Evolutionary conservation across 2,329 filamentous ascomycete genomes (phyloP).

Genomic region (Setomelanomma holmii): DNA sequence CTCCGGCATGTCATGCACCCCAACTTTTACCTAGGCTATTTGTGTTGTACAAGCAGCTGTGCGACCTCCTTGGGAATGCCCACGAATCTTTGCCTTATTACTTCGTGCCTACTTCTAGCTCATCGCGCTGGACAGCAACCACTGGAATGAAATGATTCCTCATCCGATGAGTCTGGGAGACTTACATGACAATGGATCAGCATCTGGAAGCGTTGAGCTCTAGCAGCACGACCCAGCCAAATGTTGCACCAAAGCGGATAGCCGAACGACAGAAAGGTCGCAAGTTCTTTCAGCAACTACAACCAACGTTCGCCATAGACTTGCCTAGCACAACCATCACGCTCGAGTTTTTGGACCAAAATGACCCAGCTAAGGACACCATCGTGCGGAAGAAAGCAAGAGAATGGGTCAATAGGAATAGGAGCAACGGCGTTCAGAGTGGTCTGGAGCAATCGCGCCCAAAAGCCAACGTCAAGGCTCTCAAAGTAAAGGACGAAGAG

Average conservation of each 20-base stretch:
- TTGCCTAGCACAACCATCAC: conserved; percentile 15
- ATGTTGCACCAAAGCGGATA: not conserved
- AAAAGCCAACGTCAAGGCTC: conserved; percentile 1
- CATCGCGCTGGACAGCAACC: not conserved
- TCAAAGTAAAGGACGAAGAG: conserved; percentile 4
- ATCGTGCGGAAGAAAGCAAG: conserved; percentile 35
- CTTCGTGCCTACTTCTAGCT: not conserved
- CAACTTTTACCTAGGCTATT: not conserved
- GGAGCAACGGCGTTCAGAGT: conserved; percentile 11
- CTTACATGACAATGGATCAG: not conserved
- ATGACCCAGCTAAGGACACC: conserved; percentile 26
- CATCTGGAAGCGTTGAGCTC: not conserved
- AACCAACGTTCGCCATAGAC: conserved; percentile 29
- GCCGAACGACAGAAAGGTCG: conserved; percentile 17
- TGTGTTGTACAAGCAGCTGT: not conserved
- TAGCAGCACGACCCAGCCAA: not conserved
- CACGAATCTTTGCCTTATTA: not conserved
- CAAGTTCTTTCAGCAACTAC: conserved; percentile 29
- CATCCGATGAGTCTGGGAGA: no score
- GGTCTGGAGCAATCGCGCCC: conserved; percentile 1
- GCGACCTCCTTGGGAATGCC: not conserved
- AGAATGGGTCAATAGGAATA: conserved; percentile 35
- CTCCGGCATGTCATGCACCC: not conserved
- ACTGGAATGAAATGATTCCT: not conserved
- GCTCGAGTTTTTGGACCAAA: conserved; percentile 31